These are phyloP conservation scores for Leccinum solheimii DNA, from an alignment of 1,284 basidiomycete genomes.

Conservation along the genomic window DNA sequence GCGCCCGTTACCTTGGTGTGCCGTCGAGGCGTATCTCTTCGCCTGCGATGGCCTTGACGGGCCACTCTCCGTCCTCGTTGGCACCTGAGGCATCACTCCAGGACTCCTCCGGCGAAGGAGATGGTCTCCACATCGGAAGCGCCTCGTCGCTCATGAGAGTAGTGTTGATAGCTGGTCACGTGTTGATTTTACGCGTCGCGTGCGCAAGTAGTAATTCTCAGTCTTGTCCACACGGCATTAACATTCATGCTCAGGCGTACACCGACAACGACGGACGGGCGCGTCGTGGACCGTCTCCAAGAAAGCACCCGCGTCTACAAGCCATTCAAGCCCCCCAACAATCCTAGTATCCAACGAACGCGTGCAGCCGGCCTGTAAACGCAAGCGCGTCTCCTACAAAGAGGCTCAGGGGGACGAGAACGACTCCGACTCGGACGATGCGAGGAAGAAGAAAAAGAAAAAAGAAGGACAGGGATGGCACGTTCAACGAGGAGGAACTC, in stretches of 20 bases:
- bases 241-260: conserved; percentile 67
- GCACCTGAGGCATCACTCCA: too few relatives aligned
- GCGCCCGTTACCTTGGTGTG: too few relatives aligned
- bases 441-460: conserved; percentile 59
- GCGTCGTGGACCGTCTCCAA: conserved; percentile 60
- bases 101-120: too few relatives aligned
- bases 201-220: neutral
- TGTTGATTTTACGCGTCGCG: too few relatives aligned
- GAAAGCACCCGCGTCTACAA: conserved; percentile 72
- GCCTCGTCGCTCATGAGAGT: conserved; percentile 1
- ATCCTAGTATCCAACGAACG: conserved; percentile 47
- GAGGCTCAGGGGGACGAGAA: conserved; percentile 51
- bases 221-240: conserved; percentile 1
- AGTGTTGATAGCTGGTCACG: neutral
- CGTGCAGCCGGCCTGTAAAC: conserved; percentile 71
- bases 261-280: conserved; percentile 69
- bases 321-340: conserved; percentile 78
- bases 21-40: too few relatives aligned
- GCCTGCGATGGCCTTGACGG: too few relatives aligned
- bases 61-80: too few relatives aligned
- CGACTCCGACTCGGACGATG: conserved; percentile 51
- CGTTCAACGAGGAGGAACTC: conserved; percentile 59
- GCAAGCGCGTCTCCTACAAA: conserved; percentile 83
- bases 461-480: conserved; percentile 52
- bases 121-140: conserved; percentile 30